A percentile compares a stretch with the other conserved stretches of the same genome.
Evolutionary conservation across 495 filamentous ascomycete genomes (phyloP).

Genomic region (Tirmania nivea): DNA sequence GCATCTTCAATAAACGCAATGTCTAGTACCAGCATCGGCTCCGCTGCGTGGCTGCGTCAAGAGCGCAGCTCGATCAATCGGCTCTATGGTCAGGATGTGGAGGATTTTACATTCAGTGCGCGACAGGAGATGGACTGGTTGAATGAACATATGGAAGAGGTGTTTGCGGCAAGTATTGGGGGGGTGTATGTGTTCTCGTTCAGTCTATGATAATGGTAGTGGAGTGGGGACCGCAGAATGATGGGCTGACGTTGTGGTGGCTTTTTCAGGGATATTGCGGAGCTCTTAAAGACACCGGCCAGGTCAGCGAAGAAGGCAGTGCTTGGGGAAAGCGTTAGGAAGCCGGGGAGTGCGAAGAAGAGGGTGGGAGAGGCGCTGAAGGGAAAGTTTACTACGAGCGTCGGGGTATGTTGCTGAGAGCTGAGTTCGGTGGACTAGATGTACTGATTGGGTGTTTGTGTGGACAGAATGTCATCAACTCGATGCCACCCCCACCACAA

Average conservation of each 20-base stretch:
- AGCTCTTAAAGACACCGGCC: constrained; percentile 89
- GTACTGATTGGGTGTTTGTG: no score
- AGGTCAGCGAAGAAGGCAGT: constrained; percentile 60
- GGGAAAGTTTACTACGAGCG: not conserved
- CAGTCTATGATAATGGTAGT: not conserved
- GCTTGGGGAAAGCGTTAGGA: constrained; percentile 57
- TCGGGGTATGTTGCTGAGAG: not conserved
- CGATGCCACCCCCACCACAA: not conserved
- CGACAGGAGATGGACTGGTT: constrained; percentile 87
- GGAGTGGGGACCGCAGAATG: constrained; percentile 20
- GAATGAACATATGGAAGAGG: constrained; percentile 90
- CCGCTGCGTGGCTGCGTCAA: constrained; percentile 42
- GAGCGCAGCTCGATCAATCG: constrained; percentile 43
- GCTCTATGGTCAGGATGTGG: constrained; percentile 48
- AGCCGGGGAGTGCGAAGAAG: not conserved
- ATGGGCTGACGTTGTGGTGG: not conserved
- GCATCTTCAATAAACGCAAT: no score
- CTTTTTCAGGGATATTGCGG: constrained; percentile 49
- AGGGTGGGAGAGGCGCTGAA: not conserved
- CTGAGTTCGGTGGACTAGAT: not conserved
- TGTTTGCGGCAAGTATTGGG: constrained; percentile 43
- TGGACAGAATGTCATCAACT: no score
- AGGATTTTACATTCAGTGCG: constrained; percentile 73
- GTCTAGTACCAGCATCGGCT: constrained; percentile 26
- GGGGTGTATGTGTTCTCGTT: not conserved